Base-by-base conservation (phyloP, 2,329 filamentous ascomycete genomes). In the Cladosporium sp. region DNA sequence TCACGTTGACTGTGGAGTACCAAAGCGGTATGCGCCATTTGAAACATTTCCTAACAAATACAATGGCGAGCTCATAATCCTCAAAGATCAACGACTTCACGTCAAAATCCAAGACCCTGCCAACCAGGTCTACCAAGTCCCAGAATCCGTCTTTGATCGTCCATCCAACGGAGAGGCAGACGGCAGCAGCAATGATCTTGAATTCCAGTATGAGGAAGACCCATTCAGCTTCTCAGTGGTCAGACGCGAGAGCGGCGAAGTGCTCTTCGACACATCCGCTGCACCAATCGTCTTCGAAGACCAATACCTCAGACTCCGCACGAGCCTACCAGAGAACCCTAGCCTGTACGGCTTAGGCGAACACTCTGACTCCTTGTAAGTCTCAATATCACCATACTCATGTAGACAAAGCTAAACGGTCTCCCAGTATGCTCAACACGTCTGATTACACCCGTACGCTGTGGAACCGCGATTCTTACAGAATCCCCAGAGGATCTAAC, bases 331-430 rank as follows among this genome's bases (percentile, higher is more conserved):
- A 0, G 67, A 78, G 1, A 72, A 82, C 47, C 85, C 86, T 0
- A 80, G 85, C 59, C 70, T 93, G 5, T 93, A 93, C 62, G 88
- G 88, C 0, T 75, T 92, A 2, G 88, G 88, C 30, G 87, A 92
- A 68, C 85, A 89, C 63, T 83, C 79, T 2, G 86, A 91, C 57
- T 74, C 82, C 1, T 67, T 67, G 59, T 62, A 42, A 57, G 60
- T 54, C 25, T 20, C 4, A 9, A 5, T 27, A 27, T 41, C 19
- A 6, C 0, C 22, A 4, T 27, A 27, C 22, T 27, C 5, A 5
- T 4, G 22, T 27, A 9, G 25, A 22, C 22, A 49, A 19, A 18
- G 33, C 50, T 57, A 29, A 58, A 20, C 6, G 12, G 2, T 29
- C 16, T 20, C 8, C 20, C 39, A 61, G 57, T 47, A 55, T 49